These are phyloP conservation scores for Skeletonema grethae DNA, from an alignment of 108 stramenopile species.

Conservation along the genomic window DNA sequence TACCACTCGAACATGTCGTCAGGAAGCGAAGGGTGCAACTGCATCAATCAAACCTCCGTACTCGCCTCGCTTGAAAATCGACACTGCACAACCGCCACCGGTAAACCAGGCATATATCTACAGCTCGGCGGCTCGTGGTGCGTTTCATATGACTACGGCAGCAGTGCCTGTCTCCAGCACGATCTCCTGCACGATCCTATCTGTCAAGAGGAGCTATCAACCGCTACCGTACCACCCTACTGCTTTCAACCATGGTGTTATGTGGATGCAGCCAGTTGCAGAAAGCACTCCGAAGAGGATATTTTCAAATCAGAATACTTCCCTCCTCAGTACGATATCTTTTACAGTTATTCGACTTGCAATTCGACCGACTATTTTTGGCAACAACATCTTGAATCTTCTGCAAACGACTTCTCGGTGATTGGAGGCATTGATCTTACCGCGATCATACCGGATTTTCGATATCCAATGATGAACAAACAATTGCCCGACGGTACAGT, in stretches of 20 bases:
- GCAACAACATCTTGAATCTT: not conserved
- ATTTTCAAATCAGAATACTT: constrained; percentile 5
- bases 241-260: constrained; percentile 27
- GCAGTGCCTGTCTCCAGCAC: constrained; percentile 21
- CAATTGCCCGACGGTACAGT: not conserved
- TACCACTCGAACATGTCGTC: not conserved
- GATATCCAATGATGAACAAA: not conserved
- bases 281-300: constrained; percentile 4
- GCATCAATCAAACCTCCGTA: constrained; percentile 8
- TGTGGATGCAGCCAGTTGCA: constrained; percentile 17
- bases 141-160: constrained; percentile 20
- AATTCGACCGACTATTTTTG: constrained; percentile 16
- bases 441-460: not conserved
- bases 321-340: constrained; percentile 2
- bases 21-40: constrained; percentile 28
- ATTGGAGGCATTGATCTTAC: not conserved
- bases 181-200: constrained; percentile 13
- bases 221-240: not conserved
- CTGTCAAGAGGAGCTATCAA: not conserved
- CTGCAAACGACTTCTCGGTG: not conserved
- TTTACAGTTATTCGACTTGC: constrained; percentile 25
- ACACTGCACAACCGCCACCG: not conserved
- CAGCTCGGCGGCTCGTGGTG: constrained; percentile 26
- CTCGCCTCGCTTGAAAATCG: constrained; percentile 21
- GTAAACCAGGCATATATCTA: constrained; percentile 7